These are phyloP conservation scores for Fusarium clavum DNA, from an alignment of 2,329 filamentous ascomycete species.

Conservation along the genomic window DNA sequence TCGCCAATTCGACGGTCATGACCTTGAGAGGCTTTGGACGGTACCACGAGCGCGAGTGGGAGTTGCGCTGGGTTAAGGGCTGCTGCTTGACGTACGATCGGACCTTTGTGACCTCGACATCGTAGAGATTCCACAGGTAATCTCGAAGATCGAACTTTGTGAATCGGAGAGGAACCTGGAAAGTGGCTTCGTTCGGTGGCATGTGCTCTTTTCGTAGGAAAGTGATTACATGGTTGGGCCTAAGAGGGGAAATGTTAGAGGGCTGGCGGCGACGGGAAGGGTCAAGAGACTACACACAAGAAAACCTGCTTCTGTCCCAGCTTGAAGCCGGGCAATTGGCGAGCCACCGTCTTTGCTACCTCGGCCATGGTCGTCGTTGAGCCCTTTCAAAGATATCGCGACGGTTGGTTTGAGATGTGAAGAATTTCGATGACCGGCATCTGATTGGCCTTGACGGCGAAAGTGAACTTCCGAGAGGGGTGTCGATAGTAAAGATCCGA, in stretches of 20 bases:
- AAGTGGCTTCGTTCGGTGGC: constrained; percentile 85
- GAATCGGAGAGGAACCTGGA: constrained; percentile 90
- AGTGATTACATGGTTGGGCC: constrained; percentile 83
- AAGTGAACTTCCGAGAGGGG: constrained; percentile 47
- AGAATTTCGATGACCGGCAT: constrained; percentile 47
- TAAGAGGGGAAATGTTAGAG: constrained; percentile 51
- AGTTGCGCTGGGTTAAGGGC: constrained; percentile 64
- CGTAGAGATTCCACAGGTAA: constrained; percentile 90
- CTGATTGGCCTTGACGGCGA: constrained; percentile 46
- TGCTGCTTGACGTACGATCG: constrained; percentile 81
- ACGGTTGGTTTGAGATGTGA: constrained; percentile 43
- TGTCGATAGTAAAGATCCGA: neutral
- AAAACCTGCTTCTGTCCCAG: constrained; percentile 67
- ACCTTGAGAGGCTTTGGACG: constrained; percentile 82
- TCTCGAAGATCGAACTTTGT: constrained; percentile 97
- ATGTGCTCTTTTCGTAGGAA: constrained; percentile 78
- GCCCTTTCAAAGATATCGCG: constrained; percentile 41
- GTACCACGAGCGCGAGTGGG: constrained; percentile 68
- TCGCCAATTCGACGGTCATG: constrained; percentile 91
- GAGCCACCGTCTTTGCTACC: constrained; percentile 53
- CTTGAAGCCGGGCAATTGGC: constrained; percentile 58
- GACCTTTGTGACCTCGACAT: constrained; percentile 76
- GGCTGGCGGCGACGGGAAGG: constrained; percentile 3
- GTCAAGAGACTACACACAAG: constrained; percentile 57
- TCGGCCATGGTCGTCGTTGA: constrained; percentile 54